Conservation (phyloP, 2,329 filamentous ascomycete species). For the Hypomyces rosellus region DNA sequence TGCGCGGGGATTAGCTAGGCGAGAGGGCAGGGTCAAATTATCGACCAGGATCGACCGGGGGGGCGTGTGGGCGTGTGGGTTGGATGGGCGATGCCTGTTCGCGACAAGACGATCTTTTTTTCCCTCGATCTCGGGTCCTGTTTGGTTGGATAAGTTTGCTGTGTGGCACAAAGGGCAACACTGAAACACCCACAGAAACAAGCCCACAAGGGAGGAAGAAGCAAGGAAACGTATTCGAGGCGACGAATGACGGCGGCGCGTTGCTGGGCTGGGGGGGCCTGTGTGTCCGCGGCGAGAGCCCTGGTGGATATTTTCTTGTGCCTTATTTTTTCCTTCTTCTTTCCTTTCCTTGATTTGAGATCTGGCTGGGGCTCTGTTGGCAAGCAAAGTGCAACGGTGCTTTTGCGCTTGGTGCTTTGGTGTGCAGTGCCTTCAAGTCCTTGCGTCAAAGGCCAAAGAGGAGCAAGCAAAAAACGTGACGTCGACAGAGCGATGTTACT, state of each 20-base stretch:
- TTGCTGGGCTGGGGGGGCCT: neutral
- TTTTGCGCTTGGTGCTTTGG: no score
- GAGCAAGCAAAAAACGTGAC: neutral
- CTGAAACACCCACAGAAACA: slow-evolving; percentile 21
- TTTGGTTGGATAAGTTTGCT: slow-evolving; percentile 6
- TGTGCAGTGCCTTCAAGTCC: no score
- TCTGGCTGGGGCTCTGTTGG: no score
- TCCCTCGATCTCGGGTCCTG: slow-evolving; percentile 8
- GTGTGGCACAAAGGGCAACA: slow-evolving; percentile 16
- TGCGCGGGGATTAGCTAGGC: slow-evolving; percentile 20
- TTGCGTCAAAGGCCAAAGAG: no score
- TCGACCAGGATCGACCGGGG: slow-evolving; percentile 20
- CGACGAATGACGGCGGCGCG: neutral
- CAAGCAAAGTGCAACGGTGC: no score
- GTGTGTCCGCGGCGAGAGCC: neutral
- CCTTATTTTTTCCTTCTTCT: no score
- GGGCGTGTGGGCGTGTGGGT: slow-evolving; percentile 15
- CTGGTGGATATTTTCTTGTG: no score
- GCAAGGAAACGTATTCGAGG: neutral
- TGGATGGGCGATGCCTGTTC: slow-evolving; percentile 7
- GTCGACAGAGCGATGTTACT: neutral
- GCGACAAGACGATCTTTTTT: slow-evolving; percentile 12
- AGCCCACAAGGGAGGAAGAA: slow-evolving; percentile 1
- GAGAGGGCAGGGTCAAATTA: slow-evolving; percentile 27
- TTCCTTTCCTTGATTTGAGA: no score